These are phyloP conservation scores for Exophiala calicioides DNA, from an alignment of 2,329 filamentous ascomycete genomes.

Conservation along the genomic window DNA sequence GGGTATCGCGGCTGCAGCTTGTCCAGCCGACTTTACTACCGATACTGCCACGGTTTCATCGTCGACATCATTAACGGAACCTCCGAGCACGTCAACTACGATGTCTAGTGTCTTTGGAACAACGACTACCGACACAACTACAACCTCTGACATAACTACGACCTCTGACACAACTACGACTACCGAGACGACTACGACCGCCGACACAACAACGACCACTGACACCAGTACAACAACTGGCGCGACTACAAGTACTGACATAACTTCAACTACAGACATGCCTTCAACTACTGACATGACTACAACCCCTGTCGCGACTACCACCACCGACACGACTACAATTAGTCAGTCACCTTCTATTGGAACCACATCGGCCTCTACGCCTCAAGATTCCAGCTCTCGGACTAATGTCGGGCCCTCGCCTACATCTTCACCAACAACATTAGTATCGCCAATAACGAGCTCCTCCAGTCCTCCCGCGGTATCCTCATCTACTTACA, in stretches of 20 bases:
- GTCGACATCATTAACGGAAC: not conserved
- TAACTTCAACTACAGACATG: too few relatives aligned
- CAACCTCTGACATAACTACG: slow-evolving; percentile 6
- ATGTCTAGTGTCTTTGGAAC: too few relatives aligned
- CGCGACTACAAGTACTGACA: too few relatives aligned
- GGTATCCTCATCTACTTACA: too few relatives aligned
- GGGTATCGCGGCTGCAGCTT: slow-evolving; percentile 21
- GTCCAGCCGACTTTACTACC: slow-evolving; percentile 20
- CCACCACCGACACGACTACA: slow-evolving; percentile 6
- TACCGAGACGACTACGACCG: not conserved
- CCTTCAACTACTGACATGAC: slow-evolving; percentile 4
- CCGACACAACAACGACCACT: not conserved
- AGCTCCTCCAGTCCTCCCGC: not conserved
- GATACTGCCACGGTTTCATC: slow-evolving; percentile 1
- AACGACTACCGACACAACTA: slow-evolving; percentile 1
- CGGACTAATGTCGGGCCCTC: too few relatives aligned
- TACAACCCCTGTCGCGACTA: slow-evolving; percentile 3
- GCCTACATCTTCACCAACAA: slow-evolving; percentile 1
- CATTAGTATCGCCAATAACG: not conserved
- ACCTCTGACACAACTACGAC: slow-evolving; percentile 3
- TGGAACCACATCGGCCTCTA: too few relatives aligned
- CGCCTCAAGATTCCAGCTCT: too few relatives aligned
- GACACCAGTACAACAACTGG: too few relatives aligned
- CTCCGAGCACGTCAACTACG: slow-evolving; percentile 2
- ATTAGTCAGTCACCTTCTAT: too few relatives aligned